A percentile compares a stretch with the other conserved stretches of the same genome.
These are phyloP conservation scores for Zostera marina DNA, from an alignment of 116 monocot genomes.

Conservation along the genomic window DNA sequence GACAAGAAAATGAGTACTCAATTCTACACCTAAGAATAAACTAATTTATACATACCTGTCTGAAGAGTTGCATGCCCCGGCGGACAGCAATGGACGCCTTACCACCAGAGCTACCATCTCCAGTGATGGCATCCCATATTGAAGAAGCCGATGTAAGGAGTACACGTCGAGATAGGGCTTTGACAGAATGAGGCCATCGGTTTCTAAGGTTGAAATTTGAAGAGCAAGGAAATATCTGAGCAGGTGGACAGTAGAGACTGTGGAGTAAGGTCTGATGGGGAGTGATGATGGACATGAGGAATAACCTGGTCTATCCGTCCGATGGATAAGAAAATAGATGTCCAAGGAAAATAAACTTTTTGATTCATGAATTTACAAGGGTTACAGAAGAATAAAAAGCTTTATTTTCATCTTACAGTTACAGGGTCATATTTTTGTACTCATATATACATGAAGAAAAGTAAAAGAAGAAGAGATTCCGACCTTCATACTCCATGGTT, in stretches of 20 bases:
- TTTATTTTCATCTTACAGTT: too few relatives aligned
- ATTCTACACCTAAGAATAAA: background rate
- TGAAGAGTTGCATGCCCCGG: constrained; percentile 74
- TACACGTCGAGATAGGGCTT: constrained; percentile 34
- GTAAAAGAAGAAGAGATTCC: background rate
- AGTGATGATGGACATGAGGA: constrained; percentile 3
- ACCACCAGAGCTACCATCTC: constrained; percentile 34
- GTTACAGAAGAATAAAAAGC: too few relatives aligned
- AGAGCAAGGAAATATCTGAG: background rate
- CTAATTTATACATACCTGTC: constrained; percentile 36
- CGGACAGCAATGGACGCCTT: constrained; percentile 54
- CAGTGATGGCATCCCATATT: constrained; percentile 62
- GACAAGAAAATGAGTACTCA: background rate
- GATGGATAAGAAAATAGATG: too few relatives aligned
- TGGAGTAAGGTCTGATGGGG: too few relatives aligned
- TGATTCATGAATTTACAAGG: too few relatives aligned
- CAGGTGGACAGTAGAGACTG: background rate
- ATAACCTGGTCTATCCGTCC: too few relatives aligned
- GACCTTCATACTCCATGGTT: too few relatives aligned
- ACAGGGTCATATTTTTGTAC: too few relatives aligned
- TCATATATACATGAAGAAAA: background rate
- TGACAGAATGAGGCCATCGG: background rate
- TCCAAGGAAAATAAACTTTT: too few relatives aligned
- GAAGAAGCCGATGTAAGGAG: constrained; percentile 43
- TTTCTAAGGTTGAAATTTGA: background rate